Evolutionary conservation across 2,329 filamentous ascomycete genomes (phyloP).

Genomic region (Blumeriella jaapii): DNA sequence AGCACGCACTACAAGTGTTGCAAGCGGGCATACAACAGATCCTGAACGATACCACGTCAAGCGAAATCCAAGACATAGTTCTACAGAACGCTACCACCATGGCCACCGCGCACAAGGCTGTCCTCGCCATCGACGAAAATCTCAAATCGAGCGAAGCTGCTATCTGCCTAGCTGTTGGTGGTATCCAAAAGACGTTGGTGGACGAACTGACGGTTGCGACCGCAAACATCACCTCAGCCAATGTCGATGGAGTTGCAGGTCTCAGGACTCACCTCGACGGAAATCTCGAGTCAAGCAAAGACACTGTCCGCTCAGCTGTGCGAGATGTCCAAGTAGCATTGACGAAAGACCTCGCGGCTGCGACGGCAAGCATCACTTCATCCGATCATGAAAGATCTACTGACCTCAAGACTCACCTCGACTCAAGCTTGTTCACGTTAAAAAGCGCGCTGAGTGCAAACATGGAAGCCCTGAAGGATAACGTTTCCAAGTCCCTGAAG

Average conservation of each 20-base stretch:
- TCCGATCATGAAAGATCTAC: conserved; percentile 6
- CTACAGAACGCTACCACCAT: conserved; percentile 6
- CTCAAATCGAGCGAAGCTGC: conserved; percentile 9
- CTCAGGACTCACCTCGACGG: conserved; percentile 9
- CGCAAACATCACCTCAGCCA: conserved; percentile 4
- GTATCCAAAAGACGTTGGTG: conserved; percentile 6
- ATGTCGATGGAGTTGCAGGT: conserved; percentile 6
- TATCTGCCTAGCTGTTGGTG: conserved; percentile 5
- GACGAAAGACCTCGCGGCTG: conserved; percentile 6
- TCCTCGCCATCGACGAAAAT: conserved; percentile 7
- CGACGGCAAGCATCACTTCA: conserved; percentile 3
- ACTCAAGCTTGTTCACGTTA: conserved; percentile 6
- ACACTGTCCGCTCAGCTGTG: conserved; percentile 6
- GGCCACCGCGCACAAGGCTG: conserved; percentile 7
- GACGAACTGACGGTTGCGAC: conserved; percentile 6
- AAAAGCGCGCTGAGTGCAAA: conserved; percentile 8
- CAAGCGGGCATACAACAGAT: conserved; percentile 1
- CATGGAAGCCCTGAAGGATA: too few species aligned
- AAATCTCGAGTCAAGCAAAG: conserved; percentile 8
- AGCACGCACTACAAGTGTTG: not conserved
- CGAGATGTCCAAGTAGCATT: conserved; percentile 8
- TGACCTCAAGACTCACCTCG: conserved; percentile 10
- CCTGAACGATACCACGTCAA: conserved; percentile 3
- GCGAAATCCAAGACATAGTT: conserved; percentile 1
- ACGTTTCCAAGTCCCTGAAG: too few species aligned